Percentiles rank a stretch among this genome's conserved stretches.
Evolutionary conservation across 768 basidiomycete species (phyloP).

Genomic region (Mycena chlorophos): DNA sequence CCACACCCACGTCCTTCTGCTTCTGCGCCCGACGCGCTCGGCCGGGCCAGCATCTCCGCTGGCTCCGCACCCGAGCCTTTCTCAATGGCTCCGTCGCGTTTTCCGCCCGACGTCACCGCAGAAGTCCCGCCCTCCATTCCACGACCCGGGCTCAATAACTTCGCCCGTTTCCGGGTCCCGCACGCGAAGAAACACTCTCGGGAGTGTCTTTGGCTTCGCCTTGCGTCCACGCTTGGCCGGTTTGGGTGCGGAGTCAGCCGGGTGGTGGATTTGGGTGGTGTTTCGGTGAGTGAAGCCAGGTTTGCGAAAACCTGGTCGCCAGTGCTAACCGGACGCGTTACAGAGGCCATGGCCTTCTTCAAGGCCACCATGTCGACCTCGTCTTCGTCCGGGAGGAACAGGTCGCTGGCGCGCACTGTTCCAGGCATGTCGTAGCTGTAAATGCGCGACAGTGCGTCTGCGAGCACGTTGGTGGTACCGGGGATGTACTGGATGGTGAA

Average conservation of each 20-base stretch:
- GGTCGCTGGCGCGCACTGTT: conserved; percentile 2
- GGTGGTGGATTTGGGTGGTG: no score
- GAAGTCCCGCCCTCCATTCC: conserved; percentile 2
- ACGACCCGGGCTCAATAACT: background rate
- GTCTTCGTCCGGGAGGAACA: conserved; percentile 2
- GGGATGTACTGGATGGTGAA: conserved; percentile 29
- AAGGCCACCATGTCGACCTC: background rate
- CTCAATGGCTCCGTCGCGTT: no score
- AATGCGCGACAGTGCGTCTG: conserved; percentile 32
- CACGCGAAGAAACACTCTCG: conserved; percentile 6
- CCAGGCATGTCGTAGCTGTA: conserved; percentile 19
- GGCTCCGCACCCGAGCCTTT: no score
- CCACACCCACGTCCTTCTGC: background rate
- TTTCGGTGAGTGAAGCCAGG: background rate
- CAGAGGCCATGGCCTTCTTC: background rate
- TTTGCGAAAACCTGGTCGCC: conserved; percentile 1
- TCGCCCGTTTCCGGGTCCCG: background rate
- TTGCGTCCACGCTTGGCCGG: background rate
- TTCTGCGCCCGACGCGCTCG: background rate
- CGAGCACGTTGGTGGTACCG: conserved; percentile 31
- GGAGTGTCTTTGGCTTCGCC: background rate
- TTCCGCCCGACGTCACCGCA: background rate
- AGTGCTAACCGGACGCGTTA: conserved; percentile 1
- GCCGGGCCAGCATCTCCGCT: background rate
- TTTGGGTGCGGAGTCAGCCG: background rate